A percentile compares a stretch with the other conserved stretches of the same genome.
Evolutionary conservation across 768 basidiomycete genomes (phyloP).

Genomic region (Boletus subparvulus): DNA sequence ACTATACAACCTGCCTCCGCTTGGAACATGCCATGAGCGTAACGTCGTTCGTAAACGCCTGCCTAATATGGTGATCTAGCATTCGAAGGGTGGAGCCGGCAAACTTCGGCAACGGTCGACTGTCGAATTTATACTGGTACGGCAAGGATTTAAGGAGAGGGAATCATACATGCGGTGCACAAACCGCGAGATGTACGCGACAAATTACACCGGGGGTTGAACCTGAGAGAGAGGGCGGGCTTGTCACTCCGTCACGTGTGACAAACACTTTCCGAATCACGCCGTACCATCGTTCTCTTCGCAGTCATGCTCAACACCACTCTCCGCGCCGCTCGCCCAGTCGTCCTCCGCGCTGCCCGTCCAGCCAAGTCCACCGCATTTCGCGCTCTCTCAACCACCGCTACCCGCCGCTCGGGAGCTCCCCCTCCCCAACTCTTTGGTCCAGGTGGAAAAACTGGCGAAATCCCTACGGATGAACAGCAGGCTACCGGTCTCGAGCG

Average conservation of each 20-base stretch:
- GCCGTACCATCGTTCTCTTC: constrained; percentile 24
- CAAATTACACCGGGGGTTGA: background rate
- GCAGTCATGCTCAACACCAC: constrained; percentile 27
- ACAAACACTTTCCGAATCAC: constrained; percentile 28
- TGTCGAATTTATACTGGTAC: background rate
- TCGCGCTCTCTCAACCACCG: constrained; percentile 61
- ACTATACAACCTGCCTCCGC: constrained; percentile 7
- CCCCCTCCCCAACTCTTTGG: constrained; percentile 69
- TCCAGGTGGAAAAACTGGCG: constrained; percentile 66
- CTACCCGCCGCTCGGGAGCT: constrained; percentile 55
- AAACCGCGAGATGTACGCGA: background rate
- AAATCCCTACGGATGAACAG: constrained; percentile 79
- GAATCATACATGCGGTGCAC: background rate
- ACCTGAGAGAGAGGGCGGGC: background rate
- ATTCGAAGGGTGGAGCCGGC: constrained; percentile 1
- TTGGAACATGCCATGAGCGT: constrained; percentile 15
- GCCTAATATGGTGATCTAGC: constrained; percentile 21
- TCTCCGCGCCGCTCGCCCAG: constrained; percentile 29
- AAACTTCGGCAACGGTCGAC: background rate
- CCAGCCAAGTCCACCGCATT: constrained; percentile 29
- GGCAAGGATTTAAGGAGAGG: background rate
- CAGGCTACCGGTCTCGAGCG: constrained; percentile 98
- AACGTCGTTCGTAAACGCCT: constrained; percentile 33
- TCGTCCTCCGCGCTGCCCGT: constrained; percentile 21
- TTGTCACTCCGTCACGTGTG: constrained; percentile 25